Conservation (phyloP, 2,329 filamentous ascomycete species). For the Fusarium secorum region DNA sequence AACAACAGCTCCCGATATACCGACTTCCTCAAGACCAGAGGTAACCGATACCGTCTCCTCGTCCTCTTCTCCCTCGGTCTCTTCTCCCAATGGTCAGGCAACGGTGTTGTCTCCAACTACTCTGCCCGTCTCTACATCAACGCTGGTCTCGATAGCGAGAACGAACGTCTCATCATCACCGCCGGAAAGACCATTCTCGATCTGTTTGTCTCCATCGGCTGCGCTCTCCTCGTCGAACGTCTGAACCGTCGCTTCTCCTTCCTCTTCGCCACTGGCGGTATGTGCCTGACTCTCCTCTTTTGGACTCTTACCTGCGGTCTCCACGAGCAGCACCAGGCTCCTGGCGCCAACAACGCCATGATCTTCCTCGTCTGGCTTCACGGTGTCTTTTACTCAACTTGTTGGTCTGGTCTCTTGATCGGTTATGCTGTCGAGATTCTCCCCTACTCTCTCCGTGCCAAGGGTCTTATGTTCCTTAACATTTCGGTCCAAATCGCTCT, state of each 20-base stretch:
- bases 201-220: constrained; percentile 64
- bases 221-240: constrained; percentile 58
- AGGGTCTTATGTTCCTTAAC: constrained; percentile 70
- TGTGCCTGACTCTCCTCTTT: constrained; percentile 56
- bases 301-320: constrained; percentile 64
- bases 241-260: constrained; percentile 63
- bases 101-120: constrained; percentile 73
- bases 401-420: constrained; percentile 65
- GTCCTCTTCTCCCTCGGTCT: constrained; percentile 70
- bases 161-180: constrained; percentile 61
- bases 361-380: constrained; percentile 68
- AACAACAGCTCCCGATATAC: constrained; percentile 60
- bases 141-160: constrained; percentile 65
- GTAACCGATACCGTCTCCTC: constrained; percentile 69
- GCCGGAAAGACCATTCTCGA: constrained; percentile 68
- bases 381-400: constrained; percentile 66
- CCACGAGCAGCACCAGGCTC: constrained; percentile 54
- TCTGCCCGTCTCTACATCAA: constrained; percentile 67
- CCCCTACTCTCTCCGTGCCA: constrained; percentile 65
- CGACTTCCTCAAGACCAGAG: constrained; percentile 69
- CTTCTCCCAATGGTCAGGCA: constrained; percentile 74
- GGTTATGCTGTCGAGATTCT: constrained; percentile 67
- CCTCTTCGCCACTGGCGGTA: constrained; percentile 57
- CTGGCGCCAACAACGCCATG: constrained; percentile 59
- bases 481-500: constrained; percentile 68